Evolutionary conservation across 2,329 filamentous ascomycete genomes (phyloP).

Genomic region (Myriosclerotinia scirpicola): DNA sequence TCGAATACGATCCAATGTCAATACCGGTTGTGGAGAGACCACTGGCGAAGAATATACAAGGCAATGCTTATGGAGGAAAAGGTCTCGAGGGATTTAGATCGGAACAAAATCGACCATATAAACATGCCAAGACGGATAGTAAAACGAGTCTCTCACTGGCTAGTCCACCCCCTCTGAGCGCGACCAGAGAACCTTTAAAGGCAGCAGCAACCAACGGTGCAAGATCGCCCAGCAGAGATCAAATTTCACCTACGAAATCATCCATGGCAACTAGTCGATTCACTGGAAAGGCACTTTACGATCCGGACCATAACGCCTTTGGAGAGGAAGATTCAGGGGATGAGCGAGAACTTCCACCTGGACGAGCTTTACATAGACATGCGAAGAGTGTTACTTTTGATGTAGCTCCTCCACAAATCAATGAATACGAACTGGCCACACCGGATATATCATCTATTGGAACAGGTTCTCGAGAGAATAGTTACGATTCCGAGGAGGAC

Average conservation of each 20-base stretch:
- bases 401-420: constrained; percentile 86
- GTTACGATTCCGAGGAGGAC: constrained; percentile 82
- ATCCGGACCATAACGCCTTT: constrained; percentile 67
- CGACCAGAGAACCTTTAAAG: constrained; percentile 45
- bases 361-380: constrained; percentile 73
- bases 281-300: constrained; percentile 61
- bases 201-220: constrained; percentile 32
- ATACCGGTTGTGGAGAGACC: constrained; percentile 79
- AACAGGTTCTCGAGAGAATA: constrained; percentile 87
- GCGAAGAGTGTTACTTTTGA: constrained; percentile 98
- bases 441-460: constrained; percentile 92
- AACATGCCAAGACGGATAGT: constrained; percentile 57
- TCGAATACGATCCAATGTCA: constrained; percentile 84
- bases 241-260: constrained; percentile 82
- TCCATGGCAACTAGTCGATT: constrained; percentile 71
- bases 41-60: constrained; percentile 70
- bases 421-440: constrained; percentile 98
- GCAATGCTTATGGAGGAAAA: constrained; percentile 65
- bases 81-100: constrained; percentile 55
- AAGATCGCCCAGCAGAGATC: constrained; percentile 64
- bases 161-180: constrained; percentile 45
- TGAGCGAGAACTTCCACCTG: constrained; percentile 60
- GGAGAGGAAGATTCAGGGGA: constrained; percentile 63
- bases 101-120: constrained; percentile 45
- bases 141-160: constrained; percentile 59